Conservation (phyloP, 257 asterid species). For the Solanum virginianum region DNA sequence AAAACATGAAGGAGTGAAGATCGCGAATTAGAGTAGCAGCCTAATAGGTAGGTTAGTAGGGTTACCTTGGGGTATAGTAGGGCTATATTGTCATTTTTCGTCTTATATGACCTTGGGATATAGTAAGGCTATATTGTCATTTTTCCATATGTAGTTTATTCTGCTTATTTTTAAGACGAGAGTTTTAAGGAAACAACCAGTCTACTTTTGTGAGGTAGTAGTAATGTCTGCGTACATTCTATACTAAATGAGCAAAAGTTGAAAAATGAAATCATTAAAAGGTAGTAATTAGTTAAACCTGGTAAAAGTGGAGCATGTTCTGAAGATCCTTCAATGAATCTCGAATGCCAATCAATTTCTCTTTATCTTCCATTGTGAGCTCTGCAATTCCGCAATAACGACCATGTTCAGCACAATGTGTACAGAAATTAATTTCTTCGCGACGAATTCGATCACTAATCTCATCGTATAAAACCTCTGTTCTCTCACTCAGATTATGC, state of each 20-base stretch:
- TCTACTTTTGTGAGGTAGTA: too few species aligned
- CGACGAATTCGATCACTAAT: slow-evolving; percentile 16
- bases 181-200: too few species aligned
- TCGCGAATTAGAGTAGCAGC: too few species aligned
- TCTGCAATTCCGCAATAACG: slow-evolving; percentile 27
- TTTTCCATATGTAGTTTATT: too few species aligned
- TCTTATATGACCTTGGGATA: too few species aligned
- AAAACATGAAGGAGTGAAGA: too few species aligned
- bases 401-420: slow-evolving; percentile 31
- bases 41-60: too few species aligned
- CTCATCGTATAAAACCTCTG: slow-evolving; percentile 25
- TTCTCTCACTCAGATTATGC: slow-evolving; percentile 21
- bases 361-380: slow-evolving; percentile 20
- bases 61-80: too few species aligned
- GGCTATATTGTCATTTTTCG: too few species aligned
- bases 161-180: too few species aligned
- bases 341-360: slow-evolving; percentile 23
- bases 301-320: slow-evolving; percentile 19
- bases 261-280: background rate
- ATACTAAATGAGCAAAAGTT: background rate
- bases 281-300: slow-evolving; percentile 11
- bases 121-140: too few species aligned
- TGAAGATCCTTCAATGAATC: slow-evolving; percentile 41
- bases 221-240: too few species aligned
- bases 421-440: slow-evolving; percentile 21